Evolutionary conservation across 768 basidiomycete species (phyloP).

Genomic region (Mycena vulgaris): DNA sequence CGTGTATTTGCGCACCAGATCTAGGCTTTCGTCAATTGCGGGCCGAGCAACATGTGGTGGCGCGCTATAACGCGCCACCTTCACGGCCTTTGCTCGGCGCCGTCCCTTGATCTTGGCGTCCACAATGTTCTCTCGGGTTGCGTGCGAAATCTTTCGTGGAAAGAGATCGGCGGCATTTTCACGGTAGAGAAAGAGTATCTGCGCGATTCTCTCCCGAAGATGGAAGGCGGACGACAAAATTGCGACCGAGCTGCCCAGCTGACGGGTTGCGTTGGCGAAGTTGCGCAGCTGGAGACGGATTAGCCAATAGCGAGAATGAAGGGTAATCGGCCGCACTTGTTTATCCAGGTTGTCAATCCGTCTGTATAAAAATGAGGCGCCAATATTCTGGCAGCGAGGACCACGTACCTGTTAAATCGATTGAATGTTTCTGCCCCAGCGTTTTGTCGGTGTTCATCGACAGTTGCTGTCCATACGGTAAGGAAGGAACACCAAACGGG

Average conservation of each 20-base stretch:
- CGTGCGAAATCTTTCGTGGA: conserved; percentile 70
- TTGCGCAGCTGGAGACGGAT: conserved; percentile 71
- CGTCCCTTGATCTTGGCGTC: conserved; percentile 49
- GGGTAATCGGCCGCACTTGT: conserved; percentile 7
- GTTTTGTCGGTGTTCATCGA: conserved; percentile 80
- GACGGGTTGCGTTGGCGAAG: conserved; percentile 83
- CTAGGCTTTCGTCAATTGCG: conserved; percentile 68
- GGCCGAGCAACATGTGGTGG: conserved; percentile 69
- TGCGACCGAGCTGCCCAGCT: conserved; percentile 83
- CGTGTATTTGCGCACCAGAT: conserved; percentile 43
- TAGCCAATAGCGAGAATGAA: neutral
- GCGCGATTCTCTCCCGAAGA: conserved; percentile 78
- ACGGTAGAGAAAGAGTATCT: conserved; percentile 78
- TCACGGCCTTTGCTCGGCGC: conserved; percentile 49
- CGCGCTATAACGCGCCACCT: conserved; percentile 52
- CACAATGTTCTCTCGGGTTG: conserved; percentile 54
- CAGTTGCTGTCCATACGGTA: conserved; percentile 43
- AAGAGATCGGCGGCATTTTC: conserved; percentile 86
- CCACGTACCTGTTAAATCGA: conserved; percentile 70
- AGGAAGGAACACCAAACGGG: neutral
- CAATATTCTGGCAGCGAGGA: conserved; percentile 41
- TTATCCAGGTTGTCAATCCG: conserved; percentile 31
- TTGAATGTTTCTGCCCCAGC: conserved; percentile 77
- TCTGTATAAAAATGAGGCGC: conserved; percentile 26
- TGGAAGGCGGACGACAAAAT: conserved; percentile 83